Evolutionary conservation across 352 stramenopile species (phyloP).

Genomic region (Globisporangium takayamanum): DNA sequence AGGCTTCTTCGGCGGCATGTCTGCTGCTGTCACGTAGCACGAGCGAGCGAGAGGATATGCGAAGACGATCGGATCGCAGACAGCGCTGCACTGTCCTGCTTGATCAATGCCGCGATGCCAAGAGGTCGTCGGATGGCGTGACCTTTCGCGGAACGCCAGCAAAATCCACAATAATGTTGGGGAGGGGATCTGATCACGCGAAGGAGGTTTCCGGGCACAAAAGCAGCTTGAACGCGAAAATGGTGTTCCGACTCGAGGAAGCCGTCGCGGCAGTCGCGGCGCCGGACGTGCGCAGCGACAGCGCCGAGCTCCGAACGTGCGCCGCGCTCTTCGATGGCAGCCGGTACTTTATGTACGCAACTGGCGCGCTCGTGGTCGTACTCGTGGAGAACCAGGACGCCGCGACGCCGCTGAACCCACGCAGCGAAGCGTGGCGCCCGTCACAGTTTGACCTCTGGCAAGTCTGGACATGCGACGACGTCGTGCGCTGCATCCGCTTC

Average conservation of each 20-base stretch:
- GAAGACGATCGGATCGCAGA: no score
- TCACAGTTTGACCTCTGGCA: constrained; percentile 69
- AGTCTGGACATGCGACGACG: constrained; percentile 44
- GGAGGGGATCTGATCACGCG: no score
- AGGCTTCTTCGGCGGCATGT: constrained; percentile 50
- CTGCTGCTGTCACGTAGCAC: background rate
- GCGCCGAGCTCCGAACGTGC: constrained; percentile 23
- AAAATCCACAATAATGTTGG: no score
- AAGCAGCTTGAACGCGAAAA: background rate
- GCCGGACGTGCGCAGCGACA: constrained; percentile 14
- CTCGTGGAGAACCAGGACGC: constrained; percentile 35
- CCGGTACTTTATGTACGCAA: constrained; percentile 56
- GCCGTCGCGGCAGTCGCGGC: constrained; percentile 38
- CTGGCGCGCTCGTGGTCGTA: constrained; percentile 54
- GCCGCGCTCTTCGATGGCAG: constrained; percentile 37
- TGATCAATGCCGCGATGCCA: no score
- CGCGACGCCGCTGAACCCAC: constrained; percentile 7
- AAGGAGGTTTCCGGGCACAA: background rate
- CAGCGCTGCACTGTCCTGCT: no score
- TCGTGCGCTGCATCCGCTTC: constrained; percentile 45
- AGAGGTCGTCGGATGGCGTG: no score
- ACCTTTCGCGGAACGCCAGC: background rate
- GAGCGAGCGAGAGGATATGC: no score
- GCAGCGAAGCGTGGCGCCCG: constrained; percentile 18
- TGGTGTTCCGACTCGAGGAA: constrained; percentile 16